phyloP scores from a whole-genome alignment of 2,329 filamentous ascomycete species.

The Pseudogymnoascus sp. region DNA sequence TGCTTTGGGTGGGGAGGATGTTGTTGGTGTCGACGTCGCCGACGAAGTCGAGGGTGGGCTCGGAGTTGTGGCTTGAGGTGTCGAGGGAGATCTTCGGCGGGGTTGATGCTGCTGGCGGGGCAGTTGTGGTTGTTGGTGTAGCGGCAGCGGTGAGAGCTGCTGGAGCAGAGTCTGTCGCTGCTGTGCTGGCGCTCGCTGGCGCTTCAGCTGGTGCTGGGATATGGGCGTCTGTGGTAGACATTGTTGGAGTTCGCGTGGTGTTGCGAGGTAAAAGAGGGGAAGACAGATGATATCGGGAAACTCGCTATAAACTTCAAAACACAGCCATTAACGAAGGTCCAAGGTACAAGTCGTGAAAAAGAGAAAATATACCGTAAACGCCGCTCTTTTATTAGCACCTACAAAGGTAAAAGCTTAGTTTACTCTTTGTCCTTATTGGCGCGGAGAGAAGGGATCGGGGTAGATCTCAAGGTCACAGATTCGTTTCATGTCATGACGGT shows the following conservation, averaged over 20 bases:
- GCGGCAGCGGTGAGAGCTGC: neutral
- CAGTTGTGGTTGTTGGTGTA: neutral
- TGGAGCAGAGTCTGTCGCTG: neutral
- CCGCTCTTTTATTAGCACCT: neutral
- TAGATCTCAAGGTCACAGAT: conserved; percentile 7
- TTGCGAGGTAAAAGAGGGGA: neutral
- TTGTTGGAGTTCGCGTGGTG: neutral
- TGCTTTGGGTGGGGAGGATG: conserved; percentile 41
- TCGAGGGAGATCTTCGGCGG: conserved; percentile 1
- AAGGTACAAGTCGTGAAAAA: neutral
- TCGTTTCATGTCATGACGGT: conserved; percentile 6
- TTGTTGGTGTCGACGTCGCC: conserved; percentile 48
- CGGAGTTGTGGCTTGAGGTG: neutral
- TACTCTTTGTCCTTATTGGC: conserved; percentile 5
- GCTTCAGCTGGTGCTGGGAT: neutral
- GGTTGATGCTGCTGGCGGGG: neutral
- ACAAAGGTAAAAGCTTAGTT: neutral
- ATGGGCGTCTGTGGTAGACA: neutral
- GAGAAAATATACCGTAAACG: neutral
- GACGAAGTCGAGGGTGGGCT: conserved; percentile 40
- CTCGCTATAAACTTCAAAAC: neutral
- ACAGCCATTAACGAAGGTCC: neutral
- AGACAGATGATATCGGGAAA: neutral
- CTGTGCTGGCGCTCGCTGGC: neutral
- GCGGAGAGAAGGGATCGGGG: neutral